phyloP scores from a whole-genome alignment of 1,139 yeast genomes.

The Lodderomyces elongisporus region DNA sequence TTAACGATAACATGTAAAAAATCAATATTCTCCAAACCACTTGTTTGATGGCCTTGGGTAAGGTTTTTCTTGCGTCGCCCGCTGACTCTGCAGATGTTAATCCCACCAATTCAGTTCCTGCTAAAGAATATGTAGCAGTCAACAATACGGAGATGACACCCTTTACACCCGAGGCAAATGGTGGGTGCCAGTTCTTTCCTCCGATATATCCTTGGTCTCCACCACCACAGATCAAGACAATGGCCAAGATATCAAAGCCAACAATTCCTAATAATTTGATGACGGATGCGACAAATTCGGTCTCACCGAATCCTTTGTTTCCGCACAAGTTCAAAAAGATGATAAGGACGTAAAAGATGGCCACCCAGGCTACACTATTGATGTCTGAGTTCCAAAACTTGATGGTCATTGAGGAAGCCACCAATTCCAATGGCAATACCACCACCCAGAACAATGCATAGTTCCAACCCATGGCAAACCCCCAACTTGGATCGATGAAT shows the following conservation, averaged over 20 bases:
- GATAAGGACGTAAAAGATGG: slow-evolving; percentile 56
- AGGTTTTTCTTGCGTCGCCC: slow-evolving; percentile 33
- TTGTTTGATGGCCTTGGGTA: slow-evolving; percentile 41
- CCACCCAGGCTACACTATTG: slow-evolving; percentile 65
- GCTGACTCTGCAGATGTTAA: slow-evolving; percentile 36
- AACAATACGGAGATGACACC: slow-evolving; percentile 43
- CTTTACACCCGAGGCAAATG: slow-evolving; percentile 59
- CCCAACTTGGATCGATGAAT: slow-evolving; percentile 67
- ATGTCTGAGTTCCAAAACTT: slow-evolving; percentile 56
- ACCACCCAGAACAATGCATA: slow-evolving; percentile 68
- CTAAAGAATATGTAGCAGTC: slow-evolving; percentile 41
- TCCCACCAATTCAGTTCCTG: slow-evolving; percentile 43
- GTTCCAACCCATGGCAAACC: slow-evolving; percentile 71
- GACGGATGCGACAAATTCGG: slow-evolving; percentile 57
- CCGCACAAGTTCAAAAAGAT: slow-evolving; percentile 53
- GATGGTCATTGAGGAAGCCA: slow-evolving; percentile 66
- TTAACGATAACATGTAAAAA: slow-evolving; percentile 38
- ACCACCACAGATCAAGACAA: slow-evolving; percentile 65
- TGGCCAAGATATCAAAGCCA: slow-evolving; percentile 68
- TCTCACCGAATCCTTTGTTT: slow-evolving; percentile 63
- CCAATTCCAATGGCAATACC: slow-evolving; percentile 65
- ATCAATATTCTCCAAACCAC: slow-evolving; percentile 40
- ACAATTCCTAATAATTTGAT: slow-evolving; percentile 58
- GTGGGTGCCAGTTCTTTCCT: slow-evolving; percentile 50
- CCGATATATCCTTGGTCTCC: slow-evolving; percentile 54